A percentile compares a stretch with the other conserved stretches of the same genome.
phyloP scores from a whole-genome alignment of 345 rosid genomes.

The Leavenworthia alabamica region DNA sequence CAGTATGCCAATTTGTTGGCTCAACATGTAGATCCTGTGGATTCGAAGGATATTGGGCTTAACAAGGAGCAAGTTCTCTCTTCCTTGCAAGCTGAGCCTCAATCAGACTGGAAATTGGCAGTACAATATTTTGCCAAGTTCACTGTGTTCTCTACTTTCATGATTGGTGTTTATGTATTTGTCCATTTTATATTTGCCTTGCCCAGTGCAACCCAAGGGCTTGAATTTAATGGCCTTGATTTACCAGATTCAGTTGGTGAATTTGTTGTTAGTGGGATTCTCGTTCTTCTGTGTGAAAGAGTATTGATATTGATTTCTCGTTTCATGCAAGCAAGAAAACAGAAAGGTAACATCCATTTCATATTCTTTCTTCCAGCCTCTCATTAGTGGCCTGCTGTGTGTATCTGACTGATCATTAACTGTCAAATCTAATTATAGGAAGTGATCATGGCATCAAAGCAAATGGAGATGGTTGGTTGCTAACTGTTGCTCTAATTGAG shows the following conservation, averaged over 20 bases:
- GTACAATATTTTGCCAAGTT: constrained; percentile 78
- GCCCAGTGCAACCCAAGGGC: constrained; percentile 70
- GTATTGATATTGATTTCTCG: constrained; percentile 59
- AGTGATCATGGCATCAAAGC: constrained; percentile 95
- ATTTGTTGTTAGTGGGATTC: constrained; percentile 65
- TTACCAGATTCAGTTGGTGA: constrained; percentile 92
- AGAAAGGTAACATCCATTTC: constrained; percentile 50
- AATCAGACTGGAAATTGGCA: constrained; percentile 81
- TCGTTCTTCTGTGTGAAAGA: constrained; percentile 79
- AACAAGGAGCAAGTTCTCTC: constrained; percentile 81
- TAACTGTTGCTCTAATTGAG: constrained; percentile 86
- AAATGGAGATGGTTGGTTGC: constrained; percentile 94
- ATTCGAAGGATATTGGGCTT: constrained; percentile 67
- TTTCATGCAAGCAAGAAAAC: constrained; percentile 82
- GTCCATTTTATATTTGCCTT: constrained; percentile 60
- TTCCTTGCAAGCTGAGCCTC: constrained; percentile 75
- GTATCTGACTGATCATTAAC: constrained; percentile 7
- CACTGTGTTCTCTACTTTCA: constrained; percentile 59
- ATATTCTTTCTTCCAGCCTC: not conserved
- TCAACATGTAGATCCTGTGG: constrained; percentile 66
- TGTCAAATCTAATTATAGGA: constrained; percentile 36
- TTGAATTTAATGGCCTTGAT: constrained; percentile 90
- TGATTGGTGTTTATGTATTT: constrained; percentile 62
- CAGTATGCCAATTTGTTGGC: constrained; percentile 53
- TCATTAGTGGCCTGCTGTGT: constrained; percentile 5